These are phyloP conservation scores for Entomortierella chlamydospora DNA, from an alignment of 192 early-diverging fungal species.

Conservation along the genomic window DNA sequence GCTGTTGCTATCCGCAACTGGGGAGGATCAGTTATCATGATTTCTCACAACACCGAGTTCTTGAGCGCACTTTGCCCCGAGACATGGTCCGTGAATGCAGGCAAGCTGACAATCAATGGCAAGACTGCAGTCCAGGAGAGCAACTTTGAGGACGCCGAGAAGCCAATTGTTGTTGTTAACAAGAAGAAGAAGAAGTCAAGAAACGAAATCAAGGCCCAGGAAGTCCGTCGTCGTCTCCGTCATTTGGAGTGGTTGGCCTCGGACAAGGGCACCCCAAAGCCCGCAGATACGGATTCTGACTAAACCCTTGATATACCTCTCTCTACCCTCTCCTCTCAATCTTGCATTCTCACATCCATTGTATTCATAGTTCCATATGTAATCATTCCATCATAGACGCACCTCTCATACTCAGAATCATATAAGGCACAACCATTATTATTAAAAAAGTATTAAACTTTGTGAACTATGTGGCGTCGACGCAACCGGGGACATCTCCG, in stretches of 20 bases:
- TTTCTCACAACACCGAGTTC: conserved; percentile 87
- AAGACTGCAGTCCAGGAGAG: conserved; percentile 56
- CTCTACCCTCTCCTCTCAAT: neutral
- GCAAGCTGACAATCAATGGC: conserved; percentile 58
- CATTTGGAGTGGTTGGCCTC: conserved; percentile 65
- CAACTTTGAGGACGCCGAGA: conserved; percentile 54
- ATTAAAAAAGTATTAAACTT: no score
- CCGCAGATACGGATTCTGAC: conserved; percentile 45
- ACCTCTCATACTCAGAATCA: neutral
- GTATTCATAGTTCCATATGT: conserved; percentile 11
- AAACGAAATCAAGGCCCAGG: conserved; percentile 64
- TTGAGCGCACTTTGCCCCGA: conserved; percentile 78
- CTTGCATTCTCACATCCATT: conserved; percentile 12
- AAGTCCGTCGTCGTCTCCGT: conserved; percentile 61
- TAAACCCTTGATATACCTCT: conserved; percentile 17
- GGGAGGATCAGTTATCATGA: conserved; percentile 83
- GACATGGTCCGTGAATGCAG: conserved; percentile 77
- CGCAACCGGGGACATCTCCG: no score
- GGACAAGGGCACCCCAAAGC: conserved; percentile 52
- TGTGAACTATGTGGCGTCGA: neutral
- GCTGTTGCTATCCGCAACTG: conserved; percentile 80
- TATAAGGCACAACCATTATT: neutral
- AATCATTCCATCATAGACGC: conserved; percentile 1
- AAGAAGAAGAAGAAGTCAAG: conserved; percentile 70
- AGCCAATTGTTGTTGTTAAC: conserved; percentile 59